Conservation (phyloP, 2,329 filamentous ascomycete genomes). For the Xylaria sp. region DNA sequence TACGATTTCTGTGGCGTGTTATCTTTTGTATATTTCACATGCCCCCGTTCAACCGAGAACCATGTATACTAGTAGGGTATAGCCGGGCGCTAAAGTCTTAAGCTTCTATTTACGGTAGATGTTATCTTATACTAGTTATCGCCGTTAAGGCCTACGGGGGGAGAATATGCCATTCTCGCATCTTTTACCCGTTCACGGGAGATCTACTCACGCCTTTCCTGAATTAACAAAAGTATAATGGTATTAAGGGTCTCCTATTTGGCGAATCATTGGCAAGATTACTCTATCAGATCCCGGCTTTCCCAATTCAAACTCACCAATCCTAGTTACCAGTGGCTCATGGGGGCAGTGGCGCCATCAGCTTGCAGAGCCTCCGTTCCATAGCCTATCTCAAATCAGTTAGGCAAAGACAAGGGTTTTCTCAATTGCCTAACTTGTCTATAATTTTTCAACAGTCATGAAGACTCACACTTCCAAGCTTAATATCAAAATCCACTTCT, state of each 20-base stretch:
- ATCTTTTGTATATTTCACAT: neutral
- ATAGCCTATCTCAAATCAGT: slow-evolving; percentile 17
- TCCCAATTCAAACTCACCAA: neutral
- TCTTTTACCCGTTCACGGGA: neutral
- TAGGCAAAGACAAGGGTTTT: neutral
- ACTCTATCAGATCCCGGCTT: neutral
- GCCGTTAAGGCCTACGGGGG: neutral
- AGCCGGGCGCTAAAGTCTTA: neutral
- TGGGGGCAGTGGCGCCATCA: slow-evolving; percentile 23
- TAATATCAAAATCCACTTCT: neutral
- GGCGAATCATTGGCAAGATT: neutral
- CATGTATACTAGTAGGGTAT: neutral
- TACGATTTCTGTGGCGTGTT: neutral
- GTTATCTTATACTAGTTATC: neutral
- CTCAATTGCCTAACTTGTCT: slow-evolving; percentile 3
- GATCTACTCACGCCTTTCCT: neutral
- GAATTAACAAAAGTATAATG: neutral
- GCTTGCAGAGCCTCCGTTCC: slow-evolving; percentile 18
- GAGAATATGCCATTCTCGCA: neutral
- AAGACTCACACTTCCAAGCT: neutral
- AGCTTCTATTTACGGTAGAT: neutral
- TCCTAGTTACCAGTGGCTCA: neutral
- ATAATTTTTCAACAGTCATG: neutral
- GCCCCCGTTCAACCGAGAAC: neutral
- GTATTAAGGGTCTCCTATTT: neutral